Conservation (phyloP, 306 rosid genomes). For the Begonia peltatifolia region DNA sequence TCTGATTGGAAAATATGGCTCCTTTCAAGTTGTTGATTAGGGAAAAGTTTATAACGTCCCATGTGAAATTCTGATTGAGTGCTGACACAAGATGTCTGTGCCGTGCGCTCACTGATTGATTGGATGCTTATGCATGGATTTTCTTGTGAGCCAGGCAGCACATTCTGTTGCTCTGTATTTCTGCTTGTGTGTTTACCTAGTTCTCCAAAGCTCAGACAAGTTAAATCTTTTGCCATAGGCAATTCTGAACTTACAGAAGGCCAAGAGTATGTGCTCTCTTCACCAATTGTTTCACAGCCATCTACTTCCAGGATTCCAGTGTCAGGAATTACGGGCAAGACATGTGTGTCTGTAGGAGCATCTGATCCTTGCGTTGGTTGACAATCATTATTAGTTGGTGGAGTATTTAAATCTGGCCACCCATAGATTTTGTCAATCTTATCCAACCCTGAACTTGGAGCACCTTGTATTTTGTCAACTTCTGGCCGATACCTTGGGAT, state of each 20-base stretch:
- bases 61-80: conserved; percentile 16
- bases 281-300: conserved; percentile 34
- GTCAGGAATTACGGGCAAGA: conserved; percentile 13
- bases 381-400: conserved; percentile 23
- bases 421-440: conserved; percentile 19
- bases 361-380: conserved; percentile 20
- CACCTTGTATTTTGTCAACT: conserved; percentile 11
- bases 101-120: conserved; percentile 21
- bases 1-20: conserved; percentile 22
- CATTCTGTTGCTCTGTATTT: conserved; percentile 11
- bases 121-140: conserved; percentile 21
- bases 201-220: conserved; percentile 17
- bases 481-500: conserved; percentile 19
- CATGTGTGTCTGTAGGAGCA: conserved; percentile 27
- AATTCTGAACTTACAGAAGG: conserved; percentile 24
- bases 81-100: conserved; percentile 14
- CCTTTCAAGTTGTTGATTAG: conserved; percentile 12
- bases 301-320: conserved; percentile 18
- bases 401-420: conserved; percentile 23
- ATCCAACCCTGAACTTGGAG: conserved; percentile 19
- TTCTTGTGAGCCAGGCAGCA: conserved; percentile 18
- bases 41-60: conserved; percentile 16
- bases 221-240: conserved; percentile 16
- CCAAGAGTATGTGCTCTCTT: conserved; percentile 35
- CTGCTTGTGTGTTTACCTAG: neutral